phyloP scores from a whole-genome alignment of 768 basidiomycete species.

The Cubamyces sp. region DNA sequence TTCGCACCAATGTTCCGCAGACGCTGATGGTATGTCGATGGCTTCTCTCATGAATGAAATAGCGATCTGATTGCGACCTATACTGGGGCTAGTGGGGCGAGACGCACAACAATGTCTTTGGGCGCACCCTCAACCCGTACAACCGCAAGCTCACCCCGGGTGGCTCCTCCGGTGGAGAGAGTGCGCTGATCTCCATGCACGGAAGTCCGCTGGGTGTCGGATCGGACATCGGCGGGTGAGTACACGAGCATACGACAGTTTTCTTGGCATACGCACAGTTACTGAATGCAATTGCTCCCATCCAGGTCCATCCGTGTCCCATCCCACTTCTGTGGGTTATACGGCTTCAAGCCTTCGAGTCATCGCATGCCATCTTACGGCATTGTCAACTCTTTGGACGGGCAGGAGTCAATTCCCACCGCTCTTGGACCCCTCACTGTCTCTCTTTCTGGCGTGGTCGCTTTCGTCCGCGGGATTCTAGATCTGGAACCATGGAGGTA shows the following conservation, averaged over 20 bases:
- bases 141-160: conserved; percentile 40
- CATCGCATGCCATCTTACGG: conserved; percentile 72
- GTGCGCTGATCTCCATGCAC: conserved; percentile 63
- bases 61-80: neutral
- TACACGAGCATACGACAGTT: neutral
- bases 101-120: conserved; percentile 41
- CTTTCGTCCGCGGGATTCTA: conserved; percentile 65
- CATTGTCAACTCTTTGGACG: conserved; percentile 64
- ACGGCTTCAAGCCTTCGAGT: conserved; percentile 68
- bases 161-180: conserved; percentile 86
- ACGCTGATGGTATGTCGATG: conserved; percentile 40
- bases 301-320: conserved; percentile 69
- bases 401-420: conserved; percentile 56
- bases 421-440: conserved; percentile 43
- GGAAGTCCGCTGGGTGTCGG: conserved; percentile 65
- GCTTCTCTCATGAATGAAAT: neutral
- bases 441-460: conserved; percentile 40
- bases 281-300: neutral
- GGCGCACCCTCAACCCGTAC: conserved; percentile 46
- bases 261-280: conserved; percentile 3
- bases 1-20: conserved; percentile 26
- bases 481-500: conserved; percentile 41
- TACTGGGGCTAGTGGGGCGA: conserved; percentile 68
- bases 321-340: conserved; percentile 63
- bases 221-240: conserved; percentile 77